phyloP scores from a whole-genome alignment of 805 yeast genomes.

The Suhomyces prunicola region DNA sequence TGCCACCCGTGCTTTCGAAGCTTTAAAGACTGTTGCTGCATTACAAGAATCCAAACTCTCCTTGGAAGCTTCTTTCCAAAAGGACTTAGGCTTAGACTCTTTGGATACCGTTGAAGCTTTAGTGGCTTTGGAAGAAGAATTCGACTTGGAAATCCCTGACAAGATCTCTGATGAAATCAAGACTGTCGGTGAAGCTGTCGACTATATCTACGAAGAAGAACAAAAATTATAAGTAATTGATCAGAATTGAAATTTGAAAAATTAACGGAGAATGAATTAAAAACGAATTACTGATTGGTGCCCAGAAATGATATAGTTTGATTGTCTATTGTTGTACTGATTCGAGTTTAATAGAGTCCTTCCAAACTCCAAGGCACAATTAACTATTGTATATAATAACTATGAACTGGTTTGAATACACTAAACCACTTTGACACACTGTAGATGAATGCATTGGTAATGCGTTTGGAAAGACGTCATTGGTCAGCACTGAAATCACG shows the following conservation, averaged over 20 bases:
- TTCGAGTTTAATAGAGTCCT: neutral
- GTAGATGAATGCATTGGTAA: neutral
- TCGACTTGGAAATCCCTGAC: slow-evolving; percentile 81
- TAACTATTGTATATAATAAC: slow-evolving; percentile 5
- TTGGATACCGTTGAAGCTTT: slow-evolving; percentile 93
- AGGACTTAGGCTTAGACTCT: slow-evolving; percentile 86
- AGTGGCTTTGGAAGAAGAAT: slow-evolving; percentile 91
- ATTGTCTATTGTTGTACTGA: neutral
- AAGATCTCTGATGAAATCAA: slow-evolving; percentile 90
- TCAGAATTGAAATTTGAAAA: neutral
- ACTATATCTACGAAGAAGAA: slow-evolving; percentile 72
- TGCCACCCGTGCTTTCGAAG: slow-evolving; percentile 76
- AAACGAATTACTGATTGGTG: neutral
- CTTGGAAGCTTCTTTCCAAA: slow-evolving; percentile 53
- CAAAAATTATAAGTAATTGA: slow-evolving; percentile 30
- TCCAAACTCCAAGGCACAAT: neutral
- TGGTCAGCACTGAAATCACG: neutral
- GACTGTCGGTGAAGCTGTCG: slow-evolving; percentile 90
- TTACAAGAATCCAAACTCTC: slow-evolving; percentile 43
- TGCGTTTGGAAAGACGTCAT: neutral
- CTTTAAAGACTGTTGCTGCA: slow-evolving; percentile 56
- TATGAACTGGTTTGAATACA: slow-evolving; percentile 2
- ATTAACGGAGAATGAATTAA: neutral
- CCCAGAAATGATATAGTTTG: neutral
- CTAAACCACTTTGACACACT: neutral